A percentile compares a stretch with the other conserved stretches of the same genome.
Conservation (phyloP, 1,139 yeast species). For the Lodderomyces pseudojiufengensis region DNA sequence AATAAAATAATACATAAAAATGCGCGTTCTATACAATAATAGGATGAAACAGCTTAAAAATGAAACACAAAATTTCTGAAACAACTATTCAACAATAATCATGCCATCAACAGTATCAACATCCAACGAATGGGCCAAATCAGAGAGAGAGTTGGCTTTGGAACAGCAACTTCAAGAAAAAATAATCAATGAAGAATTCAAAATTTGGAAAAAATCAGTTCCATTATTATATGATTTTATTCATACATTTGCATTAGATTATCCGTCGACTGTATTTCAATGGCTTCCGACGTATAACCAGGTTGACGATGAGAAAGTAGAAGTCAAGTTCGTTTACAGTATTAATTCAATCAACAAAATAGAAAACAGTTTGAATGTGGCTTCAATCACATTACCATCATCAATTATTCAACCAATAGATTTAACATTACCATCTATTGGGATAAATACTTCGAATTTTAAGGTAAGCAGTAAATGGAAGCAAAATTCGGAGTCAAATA, state of each 20-base stretch:
- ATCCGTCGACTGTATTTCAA: slow-evolving; percentile 54
- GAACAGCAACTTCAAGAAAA: slow-evolving; percentile 51
- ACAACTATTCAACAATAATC: no score
- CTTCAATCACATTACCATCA: slow-evolving; percentile 47
- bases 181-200: slow-evolving; percentile 65
- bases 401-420: slow-evolving; percentile 29
- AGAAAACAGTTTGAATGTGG: slow-evolving; percentile 45
- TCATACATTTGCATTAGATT: slow-evolving; percentile 62
- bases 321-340: slow-evolving; percentile 45
- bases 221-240: slow-evolving; percentile 81
- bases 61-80: no score
- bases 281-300: slow-evolving; percentile 43
- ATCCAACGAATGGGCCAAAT: slow-evolving; percentile 17
- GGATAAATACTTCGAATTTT: slow-evolving; percentile 26
- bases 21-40: no score
- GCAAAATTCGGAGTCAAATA: slow-evolving; percentile 55
- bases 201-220: slow-evolving; percentile 95
- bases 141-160: slow-evolving; percentile 32
- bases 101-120: not conserved
- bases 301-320: slow-evolving; percentile 26
- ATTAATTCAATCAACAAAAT: slow-evolving; percentile 41
- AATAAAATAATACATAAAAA: no score
- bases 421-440: slow-evolving; percentile 22
- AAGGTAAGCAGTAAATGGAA: slow-evolving; percentile 42
- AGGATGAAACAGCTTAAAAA: no score